Conservation (phyloP, 2,329 filamentous ascomycete species). For the Hypomyces perniciosus region DNA sequence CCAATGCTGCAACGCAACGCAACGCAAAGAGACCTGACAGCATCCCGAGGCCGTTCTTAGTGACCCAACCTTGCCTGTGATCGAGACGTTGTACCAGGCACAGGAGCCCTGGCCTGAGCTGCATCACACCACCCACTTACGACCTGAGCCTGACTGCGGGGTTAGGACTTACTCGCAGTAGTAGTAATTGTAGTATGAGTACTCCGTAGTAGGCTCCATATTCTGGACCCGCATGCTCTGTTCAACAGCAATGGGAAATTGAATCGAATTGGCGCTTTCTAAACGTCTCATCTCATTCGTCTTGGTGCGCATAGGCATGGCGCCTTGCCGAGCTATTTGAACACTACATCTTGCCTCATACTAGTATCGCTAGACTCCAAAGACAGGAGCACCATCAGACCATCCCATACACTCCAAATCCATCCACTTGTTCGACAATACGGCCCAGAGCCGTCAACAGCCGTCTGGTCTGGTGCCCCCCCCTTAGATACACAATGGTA, state of each 20-base stretch:
- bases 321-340: neutral
- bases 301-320: neutral
- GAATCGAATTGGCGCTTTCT: no score
- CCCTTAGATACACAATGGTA: conserved; percentile 2
- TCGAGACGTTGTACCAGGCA: neutral
- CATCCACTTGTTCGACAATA: neutral
- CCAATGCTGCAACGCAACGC: neutral
- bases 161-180: neutral
- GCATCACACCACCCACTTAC: neutral
- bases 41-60: no score
- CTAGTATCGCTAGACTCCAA: neutral
- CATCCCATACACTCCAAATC: no score
- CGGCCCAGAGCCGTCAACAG: neutral
- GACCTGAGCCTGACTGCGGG: neutral
- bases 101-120: neutral
- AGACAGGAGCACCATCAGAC: neutral
- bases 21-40: no score
- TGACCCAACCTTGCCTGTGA: neutral
- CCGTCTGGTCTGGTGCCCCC: neutral
- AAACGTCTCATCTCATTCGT: neutral
- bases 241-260: no score
- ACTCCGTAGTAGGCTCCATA: no score
- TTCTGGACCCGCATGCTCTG: no score
- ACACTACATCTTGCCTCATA: neutral
- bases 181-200: no score